Percentiles rank a stretch among this genome's conserved stretches.
Conservation (phyloP, 2,329 filamentous ascomycete genomes). For the Nemania serpens region DNA sequence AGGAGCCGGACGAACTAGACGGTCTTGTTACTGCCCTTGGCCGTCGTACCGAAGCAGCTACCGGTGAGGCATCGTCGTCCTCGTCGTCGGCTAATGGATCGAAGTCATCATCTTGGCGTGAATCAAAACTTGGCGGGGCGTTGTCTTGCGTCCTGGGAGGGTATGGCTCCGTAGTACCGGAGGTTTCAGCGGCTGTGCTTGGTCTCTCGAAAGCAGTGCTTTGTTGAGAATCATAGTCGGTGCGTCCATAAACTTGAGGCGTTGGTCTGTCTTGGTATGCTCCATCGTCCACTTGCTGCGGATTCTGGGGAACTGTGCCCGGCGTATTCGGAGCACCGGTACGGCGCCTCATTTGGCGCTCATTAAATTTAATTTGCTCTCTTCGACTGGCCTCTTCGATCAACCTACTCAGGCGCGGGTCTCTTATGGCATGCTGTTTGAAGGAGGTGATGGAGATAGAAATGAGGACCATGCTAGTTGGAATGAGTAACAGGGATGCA, state of each 20-base stretch:
- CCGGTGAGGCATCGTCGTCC: constrained; percentile 49
- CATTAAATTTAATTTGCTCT: background rate
- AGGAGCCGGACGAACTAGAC: constrained; percentile 39
- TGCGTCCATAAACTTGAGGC: constrained; percentile 10
- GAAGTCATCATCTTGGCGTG: constrained; percentile 26
- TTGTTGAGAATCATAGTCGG: constrained; percentile 3
- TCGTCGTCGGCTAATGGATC: constrained; percentile 25
- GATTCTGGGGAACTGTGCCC: background rate
- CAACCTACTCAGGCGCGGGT: constrained; percentile 38
- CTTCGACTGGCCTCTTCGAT: constrained; percentile 23
- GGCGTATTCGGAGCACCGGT: background rate
- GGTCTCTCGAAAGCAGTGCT: background rate
- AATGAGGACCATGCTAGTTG: constrained; percentile 37
- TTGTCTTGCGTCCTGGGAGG: background rate
- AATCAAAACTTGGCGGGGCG: background rate
- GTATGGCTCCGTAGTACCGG: constrained; percentile 8
- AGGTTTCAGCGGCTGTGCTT: background rate
- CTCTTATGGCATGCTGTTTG: constrained; percentile 31
- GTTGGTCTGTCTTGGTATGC: background rate
- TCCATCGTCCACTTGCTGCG: background rate
- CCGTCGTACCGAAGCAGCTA: constrained; percentile 41
- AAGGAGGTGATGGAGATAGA: constrained; percentile 38
- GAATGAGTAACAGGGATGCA: constrained; percentile 22
- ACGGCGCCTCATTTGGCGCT: background rate
- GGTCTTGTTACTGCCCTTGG: constrained; percentile 29